Base-by-base conservation (phyloP, 2,329 filamentous ascomycete species). In the Cladosporium sp. region DNA sequence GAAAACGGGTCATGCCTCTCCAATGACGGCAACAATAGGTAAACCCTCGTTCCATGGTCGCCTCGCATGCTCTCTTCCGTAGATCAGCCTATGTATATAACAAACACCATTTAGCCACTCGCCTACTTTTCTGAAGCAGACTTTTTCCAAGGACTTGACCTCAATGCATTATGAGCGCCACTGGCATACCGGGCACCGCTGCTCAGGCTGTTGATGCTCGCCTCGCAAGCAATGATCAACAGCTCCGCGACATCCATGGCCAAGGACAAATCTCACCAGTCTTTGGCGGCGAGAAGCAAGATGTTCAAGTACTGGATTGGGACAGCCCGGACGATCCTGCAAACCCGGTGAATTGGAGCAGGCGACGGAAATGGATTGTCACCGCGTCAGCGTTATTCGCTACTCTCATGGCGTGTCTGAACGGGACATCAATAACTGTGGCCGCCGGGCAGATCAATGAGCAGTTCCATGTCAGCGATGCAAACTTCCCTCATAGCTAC, bases 251-350 rank as follows among this genome's bases (percentile, higher is more conserved):
- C n/a, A 62, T 66, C 16, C 28, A 62, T 23, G 63, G n/a, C 55
- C 49, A 35, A 21, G 14, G 44, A 28, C 29, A 37, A 26, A 3
- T 44, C 21, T 52, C 52, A 4, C 66, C 56, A 23, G 56, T 52
- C 21, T 33, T 26, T 18, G 37, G 67, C 33, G 35, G 49, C 21
- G 46, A 56, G 33, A 63, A 63, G 18, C 50, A 77, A 2, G 60
- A 66, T 33, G 44, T 67, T 28, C 62, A 70, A 26, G 81, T 76
- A 66, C 86, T 88, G 2, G 75, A 14, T 75, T 80, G 55, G 85
- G 81, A 68, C 79, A 76, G 69, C 82, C 86, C 86, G 79, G 84
- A 73, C 37, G 76, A 78, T 64, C 70, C 73, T 6, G 71, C 67
- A 28, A 77, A 77, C 37, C 77, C 77, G 14, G 69, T 69, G 69